Conservation (phyloP, 1,139 yeast species). For the Geotrichum restrictum region DNA sequence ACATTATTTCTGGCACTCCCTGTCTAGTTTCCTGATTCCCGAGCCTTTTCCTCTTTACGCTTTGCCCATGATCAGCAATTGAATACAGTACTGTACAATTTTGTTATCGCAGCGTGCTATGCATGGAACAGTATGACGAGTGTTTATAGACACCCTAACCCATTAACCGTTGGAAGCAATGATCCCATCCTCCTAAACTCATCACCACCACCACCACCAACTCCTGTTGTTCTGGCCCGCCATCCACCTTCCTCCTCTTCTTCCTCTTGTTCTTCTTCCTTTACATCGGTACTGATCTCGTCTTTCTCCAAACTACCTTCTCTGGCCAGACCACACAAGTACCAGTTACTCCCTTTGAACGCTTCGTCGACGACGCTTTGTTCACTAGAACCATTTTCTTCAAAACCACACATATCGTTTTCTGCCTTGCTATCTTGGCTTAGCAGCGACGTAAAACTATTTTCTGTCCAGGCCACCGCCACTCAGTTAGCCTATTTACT, state of each 20-base stretch:
- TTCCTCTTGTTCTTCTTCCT: neutral
- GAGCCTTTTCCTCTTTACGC: no score
- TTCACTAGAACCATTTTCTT: neutral
- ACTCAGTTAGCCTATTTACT: no score
- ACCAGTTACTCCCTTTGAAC: neutral
- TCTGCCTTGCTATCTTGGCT: neutral
- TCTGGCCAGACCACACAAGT: neutral
- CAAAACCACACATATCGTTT: neutral
- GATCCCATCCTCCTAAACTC: neutral
- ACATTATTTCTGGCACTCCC: no score
- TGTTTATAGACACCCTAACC: neutral
- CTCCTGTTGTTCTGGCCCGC: neutral
- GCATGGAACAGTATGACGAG: no score
- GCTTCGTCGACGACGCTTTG: neutral
- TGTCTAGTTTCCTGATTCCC: no score
- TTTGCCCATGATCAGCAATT: no score
- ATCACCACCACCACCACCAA: slow-evolving; percentile 8
- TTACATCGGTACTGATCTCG: neutral
- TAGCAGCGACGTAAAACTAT: neutral
- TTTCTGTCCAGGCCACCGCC: no score
- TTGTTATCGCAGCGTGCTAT: no score
- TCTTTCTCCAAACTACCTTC: neutral
- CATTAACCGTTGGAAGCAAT: no score
- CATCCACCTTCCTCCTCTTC: neutral
- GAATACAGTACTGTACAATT: no score